Evolutionary conservation across 768 basidiomycete species (phyloP), one percentile per base, ranked within the genome.

Genomic region (Tubosaeta sp.): DNA sequence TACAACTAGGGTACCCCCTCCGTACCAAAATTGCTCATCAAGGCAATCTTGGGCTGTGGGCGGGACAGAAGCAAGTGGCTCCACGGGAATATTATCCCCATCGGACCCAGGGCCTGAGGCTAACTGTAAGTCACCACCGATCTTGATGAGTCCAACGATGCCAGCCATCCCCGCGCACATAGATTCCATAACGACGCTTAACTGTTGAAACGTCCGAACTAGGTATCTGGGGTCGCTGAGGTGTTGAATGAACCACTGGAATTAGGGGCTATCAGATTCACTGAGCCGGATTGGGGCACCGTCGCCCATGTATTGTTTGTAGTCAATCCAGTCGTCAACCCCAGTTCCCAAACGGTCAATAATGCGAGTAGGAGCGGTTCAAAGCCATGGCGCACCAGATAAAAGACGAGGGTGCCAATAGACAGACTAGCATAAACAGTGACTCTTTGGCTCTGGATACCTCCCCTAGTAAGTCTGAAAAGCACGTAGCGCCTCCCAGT

Each of bases 351-450:
- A 16, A 50, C 46, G 16, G 6, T 46, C 18, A 13, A 46, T 6
- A 59, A 36, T 14, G 13, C 46, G 34, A 63, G 44, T 18, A 54
- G 44, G n/a, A 49, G 53, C 13, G 52, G 10, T 40, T 55, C 61
- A 3, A 39, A 21, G 9, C 55, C 53, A 44, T 24, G 44, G 14
- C 14, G 13, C 1, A 50, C 29, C 47, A 58, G 11, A 22, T 54
- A 30, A n/a, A 8, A 21, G 12, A 34, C 53, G 27, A 63, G 41
- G 39, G 45, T 54, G 4, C 42, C 52, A 25, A 62, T 53, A 13
- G 55, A 45, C 13, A 50, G 31, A 11, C 42, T 47, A 31, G 39
- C 21, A 27, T 60, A 57, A 16, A 57, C 18, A 3, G 54, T 50
- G 1, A 62, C 50, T 39, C 50, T 49, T 45, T 31, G 46, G 45